Percentiles rank a stretch among this genome's conserved stretches.
Conservation (phyloP, 805 yeast species). For the Metschnikowia cerradonensis region DNA sequence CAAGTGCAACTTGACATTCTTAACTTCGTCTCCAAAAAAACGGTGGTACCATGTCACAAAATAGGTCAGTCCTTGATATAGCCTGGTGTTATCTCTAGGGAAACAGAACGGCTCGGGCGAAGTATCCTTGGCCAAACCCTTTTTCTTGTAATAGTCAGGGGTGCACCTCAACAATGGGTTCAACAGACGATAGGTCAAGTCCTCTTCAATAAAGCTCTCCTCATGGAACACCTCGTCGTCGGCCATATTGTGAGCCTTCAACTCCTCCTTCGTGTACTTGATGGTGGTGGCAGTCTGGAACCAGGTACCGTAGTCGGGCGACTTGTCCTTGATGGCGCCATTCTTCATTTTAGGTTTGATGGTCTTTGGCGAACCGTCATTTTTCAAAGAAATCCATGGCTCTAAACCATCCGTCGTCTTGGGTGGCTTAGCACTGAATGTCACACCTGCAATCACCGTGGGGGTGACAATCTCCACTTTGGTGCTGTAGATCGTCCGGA, state of each 20-base stretch:
- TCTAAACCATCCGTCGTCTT: slow-evolving; percentile 63
- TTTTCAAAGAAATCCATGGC: slow-evolving; percentile 77
- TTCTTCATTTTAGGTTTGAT: slow-evolving; percentile 71
- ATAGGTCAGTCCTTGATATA: slow-evolving; percentile 60
- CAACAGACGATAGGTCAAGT: slow-evolving; percentile 62
- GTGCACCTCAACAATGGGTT: slow-evolving; percentile 84
- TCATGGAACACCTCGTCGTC: slow-evolving; percentile 58
- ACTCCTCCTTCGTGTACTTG: slow-evolving; percentile 53
- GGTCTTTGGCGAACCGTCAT: slow-evolving; percentile 77
- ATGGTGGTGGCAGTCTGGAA: slow-evolving; percentile 67
- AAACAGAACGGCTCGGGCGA: slow-evolving; percentile 81
- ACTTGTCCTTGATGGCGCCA: slow-evolving; percentile 61
- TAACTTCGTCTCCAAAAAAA: slow-evolving; percentile 52
- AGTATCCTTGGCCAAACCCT: slow-evolving; percentile 54
- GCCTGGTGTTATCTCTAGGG: slow-evolving; percentile 58
- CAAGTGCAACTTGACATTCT: slow-evolving; percentile 63
- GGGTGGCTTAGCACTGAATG: slow-evolving; percentile 68
- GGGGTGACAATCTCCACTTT: slow-evolving; percentile 59
- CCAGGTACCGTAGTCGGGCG: slow-evolving; percentile 72
- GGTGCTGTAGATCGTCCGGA: slow-evolving; percentile 60
- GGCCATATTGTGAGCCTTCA: slow-evolving; percentile 71
- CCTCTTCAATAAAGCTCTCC: slow-evolving; percentile 57
- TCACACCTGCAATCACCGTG: slow-evolving; percentile 59
- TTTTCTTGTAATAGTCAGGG: slow-evolving; percentile 66
- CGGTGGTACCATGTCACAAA: slow-evolving; percentile 80